Conservation (phyloP, 805 yeast species). For the Scheffersomyces spartinae region DNA sequence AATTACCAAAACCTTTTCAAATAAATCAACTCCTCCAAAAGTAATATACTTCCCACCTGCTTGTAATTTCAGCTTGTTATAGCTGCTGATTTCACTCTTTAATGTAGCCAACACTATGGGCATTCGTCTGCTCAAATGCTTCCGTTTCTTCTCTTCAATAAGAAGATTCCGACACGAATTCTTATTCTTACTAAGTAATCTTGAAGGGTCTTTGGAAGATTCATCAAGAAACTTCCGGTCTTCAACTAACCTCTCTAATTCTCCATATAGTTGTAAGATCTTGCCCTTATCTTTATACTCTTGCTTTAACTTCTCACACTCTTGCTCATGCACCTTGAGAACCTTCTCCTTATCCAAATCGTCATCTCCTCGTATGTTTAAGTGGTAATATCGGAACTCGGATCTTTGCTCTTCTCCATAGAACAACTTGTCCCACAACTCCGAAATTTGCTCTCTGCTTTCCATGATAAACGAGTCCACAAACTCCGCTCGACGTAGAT, state of each 20-base stretch:
- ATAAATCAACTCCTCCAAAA: slow-evolving; percentile 23
- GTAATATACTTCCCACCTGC: slow-evolving; percentile 12
- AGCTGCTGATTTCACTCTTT: slow-evolving; percentile 16
- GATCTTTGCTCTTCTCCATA: slow-evolving; percentile 41
- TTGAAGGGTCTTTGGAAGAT: slow-evolving; percentile 68
- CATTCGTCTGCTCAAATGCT: slow-evolving; percentile 20
- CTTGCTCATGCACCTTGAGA: slow-evolving; percentile 52
- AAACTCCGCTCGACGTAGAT: slow-evolving; percentile 46
- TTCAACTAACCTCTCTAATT: slow-evolving; percentile 40
- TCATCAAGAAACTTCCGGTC: slow-evolving; percentile 57
- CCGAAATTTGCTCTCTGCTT: slow-evolving; percentile 45
- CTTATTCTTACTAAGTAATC: slow-evolving; percentile 50
- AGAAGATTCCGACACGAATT: slow-evolving; percentile 31
- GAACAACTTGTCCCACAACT: slow-evolving; percentile 51
- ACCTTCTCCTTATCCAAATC: slow-evolving; percentile 44
- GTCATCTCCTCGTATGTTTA: slow-evolving; percentile 21
- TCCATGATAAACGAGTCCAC: slow-evolving; percentile 60
- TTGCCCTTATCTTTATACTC: slow-evolving; percentile 42
- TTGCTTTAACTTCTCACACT: slow-evolving; percentile 38
- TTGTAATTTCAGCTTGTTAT: slow-evolving; percentile 13
- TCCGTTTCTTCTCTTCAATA: slow-evolving; percentile 31
- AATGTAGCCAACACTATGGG: slow-evolving; percentile 19
- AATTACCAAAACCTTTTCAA: slow-evolving; percentile 16
- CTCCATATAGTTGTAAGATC: slow-evolving; percentile 42
- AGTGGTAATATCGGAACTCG: slow-evolving; percentile 31